Conservation (phyloP, 257 asterid species). For the Nicotiana knightiana region DNA sequence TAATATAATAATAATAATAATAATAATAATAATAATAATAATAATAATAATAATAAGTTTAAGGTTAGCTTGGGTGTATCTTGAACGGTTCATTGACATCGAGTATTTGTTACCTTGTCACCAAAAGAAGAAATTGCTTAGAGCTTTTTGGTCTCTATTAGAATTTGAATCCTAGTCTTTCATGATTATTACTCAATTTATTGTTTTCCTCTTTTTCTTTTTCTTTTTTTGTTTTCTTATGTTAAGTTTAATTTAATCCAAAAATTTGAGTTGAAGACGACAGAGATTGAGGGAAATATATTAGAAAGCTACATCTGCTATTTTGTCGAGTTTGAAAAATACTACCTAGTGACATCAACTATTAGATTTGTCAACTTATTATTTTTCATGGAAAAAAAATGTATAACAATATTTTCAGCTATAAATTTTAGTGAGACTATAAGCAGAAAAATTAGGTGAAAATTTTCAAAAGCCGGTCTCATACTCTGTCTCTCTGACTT, state of each 20-base stretch:
- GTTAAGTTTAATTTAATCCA: no score
- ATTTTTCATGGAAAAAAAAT: not conserved
- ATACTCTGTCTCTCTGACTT: not conserved
- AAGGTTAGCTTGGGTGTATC: no score
- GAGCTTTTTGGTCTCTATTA: no score
- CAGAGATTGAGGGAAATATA: not conserved
- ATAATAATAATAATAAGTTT: no score
- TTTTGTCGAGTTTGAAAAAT: constrained; percentile 5
- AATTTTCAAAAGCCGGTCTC: not conserved
- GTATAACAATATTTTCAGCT: not conserved
- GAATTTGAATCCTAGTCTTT: no score
- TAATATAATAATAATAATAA: no score
- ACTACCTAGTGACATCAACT: not conserved
- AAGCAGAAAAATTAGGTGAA: not conserved
- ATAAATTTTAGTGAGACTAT: not conserved
- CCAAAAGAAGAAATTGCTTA: no score
- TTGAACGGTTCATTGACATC: no score
- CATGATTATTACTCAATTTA: no score
- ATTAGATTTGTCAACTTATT: not conserved
- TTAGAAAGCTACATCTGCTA: not conserved
- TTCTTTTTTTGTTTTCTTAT: no score
- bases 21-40: no score
- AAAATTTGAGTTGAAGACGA: not conserved
- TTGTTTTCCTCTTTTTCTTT: no score
- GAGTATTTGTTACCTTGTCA: not conserved